A percentile compares a stretch with the other conserved stretches of the same genome.
Evolutionary conservation across 108 stramenopile species (phyloP).

Genomic region (Aurantiochytrium sp.): DNA sequence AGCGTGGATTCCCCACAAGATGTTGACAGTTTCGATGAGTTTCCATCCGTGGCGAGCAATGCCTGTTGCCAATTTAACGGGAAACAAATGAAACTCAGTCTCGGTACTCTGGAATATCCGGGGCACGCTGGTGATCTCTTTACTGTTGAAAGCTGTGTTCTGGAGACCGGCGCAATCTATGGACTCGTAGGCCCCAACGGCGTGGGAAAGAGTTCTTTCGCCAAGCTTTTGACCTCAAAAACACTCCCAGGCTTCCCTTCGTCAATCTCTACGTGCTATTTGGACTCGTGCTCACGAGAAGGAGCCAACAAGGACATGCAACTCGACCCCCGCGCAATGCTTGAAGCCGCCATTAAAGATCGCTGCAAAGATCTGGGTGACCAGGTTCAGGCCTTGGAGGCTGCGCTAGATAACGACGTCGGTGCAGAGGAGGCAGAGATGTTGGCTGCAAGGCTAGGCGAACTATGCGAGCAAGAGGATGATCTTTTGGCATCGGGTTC

Average conservation of each 20-base stretch:
- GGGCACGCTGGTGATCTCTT: background rate
- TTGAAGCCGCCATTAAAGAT: background rate
- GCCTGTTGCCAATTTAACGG: background rate
- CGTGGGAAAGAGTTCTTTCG: background rate
- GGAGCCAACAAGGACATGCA: background rate
- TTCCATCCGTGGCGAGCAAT: background rate
- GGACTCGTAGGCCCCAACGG: background rate
- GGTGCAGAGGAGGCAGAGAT: conserved; percentile 6
- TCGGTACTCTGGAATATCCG: background rate
- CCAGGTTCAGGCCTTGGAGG: background rate
- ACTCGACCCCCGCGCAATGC: background rate
- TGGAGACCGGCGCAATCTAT: background rate
- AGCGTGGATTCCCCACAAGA: too few relatives aligned
- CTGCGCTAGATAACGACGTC: background rate
- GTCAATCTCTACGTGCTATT: background rate
- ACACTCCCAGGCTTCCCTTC: background rate
- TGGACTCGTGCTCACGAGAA: background rate
- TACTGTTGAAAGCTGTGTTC: background rate
- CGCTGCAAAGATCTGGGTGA: background rate
- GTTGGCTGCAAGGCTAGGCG: conserved; percentile 23
- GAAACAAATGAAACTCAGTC: background rate
- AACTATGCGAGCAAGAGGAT: conserved; percentile 42
- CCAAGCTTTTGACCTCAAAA: background rate
- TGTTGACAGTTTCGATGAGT: too few relatives aligned
- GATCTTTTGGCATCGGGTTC: background rate